Evolutionary conservation across 2,329 filamentous ascomycete genomes (phyloP).

Genomic region (Trichophyton verrucosum): DNA sequence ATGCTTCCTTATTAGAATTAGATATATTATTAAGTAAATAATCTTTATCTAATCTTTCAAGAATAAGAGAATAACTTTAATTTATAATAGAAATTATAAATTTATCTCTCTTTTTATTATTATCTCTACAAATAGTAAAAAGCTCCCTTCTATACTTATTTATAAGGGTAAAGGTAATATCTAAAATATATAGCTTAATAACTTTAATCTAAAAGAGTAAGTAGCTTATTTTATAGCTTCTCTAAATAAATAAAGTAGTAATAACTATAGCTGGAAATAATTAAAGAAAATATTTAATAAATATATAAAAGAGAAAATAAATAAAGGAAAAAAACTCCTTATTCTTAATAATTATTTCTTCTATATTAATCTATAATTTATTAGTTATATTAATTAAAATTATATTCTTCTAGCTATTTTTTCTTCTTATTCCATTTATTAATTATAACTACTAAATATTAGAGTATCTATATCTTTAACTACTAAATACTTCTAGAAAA

Average conservation of each 20-base stretch:
- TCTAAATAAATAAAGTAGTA: not conserved
- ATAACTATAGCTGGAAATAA: not conserved
- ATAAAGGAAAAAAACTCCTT: too few species aligned
- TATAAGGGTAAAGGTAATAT: not conserved
- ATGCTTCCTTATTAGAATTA: not conserved
- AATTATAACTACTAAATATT: too few species aligned
- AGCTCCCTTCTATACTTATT: not conserved
- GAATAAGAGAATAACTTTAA: not conserved
- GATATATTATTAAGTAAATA: not conserved
- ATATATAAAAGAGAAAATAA: not conserved
- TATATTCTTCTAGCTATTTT: too few species aligned
- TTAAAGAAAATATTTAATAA: not conserved
- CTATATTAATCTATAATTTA: too few species aligned
- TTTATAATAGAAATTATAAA: constrained; percentile 15
- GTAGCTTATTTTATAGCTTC: not conserved
- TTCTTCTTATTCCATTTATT: too few species aligned
- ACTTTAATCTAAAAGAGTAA: not conserved
- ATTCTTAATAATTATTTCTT: too few species aligned
- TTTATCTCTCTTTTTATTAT: not conserved
- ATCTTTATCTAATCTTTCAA: not conserved
- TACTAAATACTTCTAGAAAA: too few species aligned
- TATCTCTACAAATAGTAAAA: not conserved
- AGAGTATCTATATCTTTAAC: too few species aligned
- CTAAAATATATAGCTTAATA: not conserved
- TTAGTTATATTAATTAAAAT: too few species aligned